Evolutionary conservation across 495 filamentous ascomycete genomes (phyloP), one percentile per base, ranked within the genome.

Genomic region (Aspergillus diversus): DNA sequence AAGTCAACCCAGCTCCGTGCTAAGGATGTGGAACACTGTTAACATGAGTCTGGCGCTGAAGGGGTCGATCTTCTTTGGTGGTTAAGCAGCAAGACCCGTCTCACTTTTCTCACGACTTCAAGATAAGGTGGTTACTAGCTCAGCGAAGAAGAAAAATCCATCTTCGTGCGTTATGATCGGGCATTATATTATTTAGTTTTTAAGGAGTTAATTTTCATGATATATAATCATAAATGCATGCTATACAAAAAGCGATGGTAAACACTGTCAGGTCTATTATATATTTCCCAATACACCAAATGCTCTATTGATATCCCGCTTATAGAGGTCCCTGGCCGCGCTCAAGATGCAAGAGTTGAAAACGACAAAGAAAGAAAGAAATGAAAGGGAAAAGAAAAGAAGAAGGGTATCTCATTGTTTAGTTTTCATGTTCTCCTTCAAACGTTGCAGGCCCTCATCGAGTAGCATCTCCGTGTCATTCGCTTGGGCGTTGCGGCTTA

Each of bases 61-160:
- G 79, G 69, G 75, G 16, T 80, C 77, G 9, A 79, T 81, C 64
- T 80, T 80, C 66, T 71, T 81, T 56, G 77, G 77, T 60, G 73
- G 74, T 57, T 80, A 61, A 68, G 21, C 16, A 53, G 7, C 33
- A 57, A 12, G 17, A 11, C 6, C 49, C 33, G 27, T 21, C 33
- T 53, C 34, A 35, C 6, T 43, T 50, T 15, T 60, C 39, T 64
- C 47, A 62, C 54, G 46, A 46, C n/a, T 50, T 65, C 39, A 59
- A 48, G 56, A 61, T 59, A 37, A 37, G 32, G 46, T 59, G 37
- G 53, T 55, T 8, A 37, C 17, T 50, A 4, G 47, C 9, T 21
- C 47, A 50, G 21, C 21, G 21, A 27, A 17, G 21, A 5, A 9
- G 5, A 31, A 50, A 50, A 21, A 50, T 27, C 21, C 27, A 17